These are phyloP conservation scores for Rhizopogon sp. DNA, from an alignment of 768 basidiomycete species.

Conservation along the genomic window DNA sequence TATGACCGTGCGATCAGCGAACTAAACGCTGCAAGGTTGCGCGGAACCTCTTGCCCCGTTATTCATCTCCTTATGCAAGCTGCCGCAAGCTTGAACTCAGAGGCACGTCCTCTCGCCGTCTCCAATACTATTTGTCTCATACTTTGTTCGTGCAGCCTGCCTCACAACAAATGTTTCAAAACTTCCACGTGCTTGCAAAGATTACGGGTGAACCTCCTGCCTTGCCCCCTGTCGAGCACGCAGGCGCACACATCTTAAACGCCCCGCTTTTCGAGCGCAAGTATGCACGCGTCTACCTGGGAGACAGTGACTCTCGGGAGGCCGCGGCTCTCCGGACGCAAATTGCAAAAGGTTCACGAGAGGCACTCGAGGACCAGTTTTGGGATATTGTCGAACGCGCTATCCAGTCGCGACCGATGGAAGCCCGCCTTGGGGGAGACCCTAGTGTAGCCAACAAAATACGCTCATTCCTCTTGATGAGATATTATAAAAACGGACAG, in stretches of 20 bases:
- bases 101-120: constrained; percentile 32
- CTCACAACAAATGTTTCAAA: constrained; percentile 58
- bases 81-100: constrained; percentile 50
- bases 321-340: constrained; percentile 61
- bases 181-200: constrained; percentile 69
- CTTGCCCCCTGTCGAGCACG: constrained; percentile 72
- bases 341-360: constrained; percentile 72
- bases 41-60: constrained; percentile 71
- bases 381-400: constrained; percentile 80
- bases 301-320: constrained; percentile 58
- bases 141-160: constrained; percentile 32
- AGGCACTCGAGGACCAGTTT: constrained; percentile 87
- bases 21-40: constrained; percentile 68
- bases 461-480: constrained; percentile 78
- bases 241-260: constrained; percentile 78
- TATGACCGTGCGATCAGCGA: constrained; percentile 82
- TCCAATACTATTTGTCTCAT: not conserved
- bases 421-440: constrained; percentile 87
- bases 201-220: constrained; percentile 75
- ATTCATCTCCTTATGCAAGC: constrained; percentile 69
- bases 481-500: constrained; percentile 72
- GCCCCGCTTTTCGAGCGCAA: constrained; percentile 78
- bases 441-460: constrained; percentile 89
- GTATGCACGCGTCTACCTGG: constrained; percentile 73
- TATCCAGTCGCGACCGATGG: constrained; percentile 73